Evolutionary conservation across 768 basidiomycete genomes (phyloP), one percentile per base, ranked within the genome.

Genomic region (Mycena haematopus): DNA sequence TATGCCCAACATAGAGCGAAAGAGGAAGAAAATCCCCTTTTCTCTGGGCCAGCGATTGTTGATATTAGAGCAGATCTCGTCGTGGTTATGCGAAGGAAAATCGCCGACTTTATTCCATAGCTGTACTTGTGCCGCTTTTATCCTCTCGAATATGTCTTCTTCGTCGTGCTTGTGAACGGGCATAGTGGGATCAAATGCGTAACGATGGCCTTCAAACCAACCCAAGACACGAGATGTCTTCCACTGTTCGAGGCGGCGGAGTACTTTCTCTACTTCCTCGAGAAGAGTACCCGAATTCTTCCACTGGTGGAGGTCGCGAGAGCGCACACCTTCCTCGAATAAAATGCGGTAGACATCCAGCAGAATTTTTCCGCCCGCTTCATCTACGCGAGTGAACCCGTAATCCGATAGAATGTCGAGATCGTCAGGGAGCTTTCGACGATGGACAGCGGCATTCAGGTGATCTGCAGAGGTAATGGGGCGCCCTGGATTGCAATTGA

Each of bases 241-340:
- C 56, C 52, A 64, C 8, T 2, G 9, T 25, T 46, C 44, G 24
- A 59, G 44, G 4, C 46, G 33, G 38, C 60, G 47, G 55, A 55
- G 73, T 1, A 66, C 54, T 6, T 57, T 64, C 38, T 70, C 71
- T 27, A 74, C 68, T 42, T 73, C 70, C 24, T 70, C 45, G 6
- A 67, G 56, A 44, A 75, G 63, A 19, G 44, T 59, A 0, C 73
- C 74, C 3, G 56, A 36, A 11, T 46, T 21, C 6, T 65, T 57
- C 74, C 74, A 75, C 25, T 46, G 50, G 22, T 72, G 65, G 15
- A 74, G 22, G 19, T 65, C 65, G 50, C 66, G 56, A 24, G 73
- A 22, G 46, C 27, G 63, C n/a, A 59, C 52, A 1, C 62, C 63
- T 42, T 59, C 63, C 2, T 59, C 63, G n/a, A 67, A 49, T 10